Evolutionary conservation across 129 eudicot genomes (phyloP), one percentile per base, ranked within the genome.

Genomic region (Tagetes patula): DNA sequence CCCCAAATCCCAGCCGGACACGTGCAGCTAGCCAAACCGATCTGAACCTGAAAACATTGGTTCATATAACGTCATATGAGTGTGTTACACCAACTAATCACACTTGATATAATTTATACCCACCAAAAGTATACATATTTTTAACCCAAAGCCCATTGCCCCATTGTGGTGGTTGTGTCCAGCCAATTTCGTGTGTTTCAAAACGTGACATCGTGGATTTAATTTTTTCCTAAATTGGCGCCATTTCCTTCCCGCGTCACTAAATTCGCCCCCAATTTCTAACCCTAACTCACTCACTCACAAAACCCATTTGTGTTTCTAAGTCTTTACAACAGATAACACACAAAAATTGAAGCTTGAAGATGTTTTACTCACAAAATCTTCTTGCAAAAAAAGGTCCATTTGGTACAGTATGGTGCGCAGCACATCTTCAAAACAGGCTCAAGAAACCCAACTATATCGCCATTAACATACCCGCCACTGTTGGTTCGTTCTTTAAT

Each of bases 371-470:
- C 82, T 94, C 98, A 32, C 95, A 90, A 59, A 84, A 93, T 9
- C 72, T 87, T 67, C 86, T 94, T 81, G 98, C 98, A 3, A 79
- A 83, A 74, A 94, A 94, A 59, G 98, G 97, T 37, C 98, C 98
- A 0, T 72, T 90, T 49, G 97, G 97, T 5, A 90, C 96, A 0
- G 97, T 90, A 34, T 95, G 97, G 99, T 86, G 91, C 67, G 98
- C 96, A 3, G 97, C 97, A 27, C 97, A 95, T 86, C 84, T 95
- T 37, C 96, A 90, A 62, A 80, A 80, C 84, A 85, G 69, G 30
- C 97, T 90, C 84, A 84, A 77, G 81, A 95, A 95, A 75, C 76
- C 96, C 12, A 94, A 90, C 30, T 86, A 86, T 64, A 67, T 82
- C 61, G 74, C 89, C 79, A 84, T 96, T 46, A 77, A 95, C 41